Evolutionary conservation across 169 alveolate species (phyloP), one percentile per base, ranked within the genome.

Genomic region (Plasmodium malariae): DNA sequence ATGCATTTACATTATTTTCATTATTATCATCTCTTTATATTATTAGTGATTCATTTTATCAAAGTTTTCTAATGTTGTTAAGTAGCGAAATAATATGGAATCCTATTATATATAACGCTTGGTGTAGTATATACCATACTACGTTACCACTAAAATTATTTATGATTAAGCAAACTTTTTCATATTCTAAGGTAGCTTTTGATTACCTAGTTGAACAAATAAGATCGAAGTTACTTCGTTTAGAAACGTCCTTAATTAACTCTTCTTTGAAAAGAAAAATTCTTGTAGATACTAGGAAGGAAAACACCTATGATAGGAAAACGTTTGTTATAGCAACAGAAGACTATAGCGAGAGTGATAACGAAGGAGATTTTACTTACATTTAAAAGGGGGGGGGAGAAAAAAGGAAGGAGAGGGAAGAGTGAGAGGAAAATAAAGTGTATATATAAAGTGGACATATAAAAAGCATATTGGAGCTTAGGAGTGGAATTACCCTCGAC

Each of bases 1-100:
- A 76, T 26, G 9, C 67, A 32, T 17, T 43, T 32, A 60, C 88
- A 9, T 34, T 59, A 14, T 11, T 63, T 45, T 76, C 69, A 32
- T 37, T 76, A 34, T 43, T 67, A 59, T 60, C 88, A 26, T 60
- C 67, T n/a, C 45, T 48, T 11, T 76, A 62, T 49, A 28, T 76
- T n/a, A 17, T 63, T 28, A 24, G 40, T 26, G 68, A 76, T 62
- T 48, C 36, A 26, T 76, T 76, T 36, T 76, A 48, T 60, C 68
- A 76, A n/a, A 30, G 37, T 9, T 65, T 76, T 60, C 21, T 76
- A 12, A 37, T 60, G 19, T 54, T 76, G 43, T 62, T 76, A 9
- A 76, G 88, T 76, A 76, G 88, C 32, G 74, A 76, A 60, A 30
- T 76, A 7, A 76, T 76, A 11, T 76, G 88, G 88, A 59, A 76